Evolutionary conservation across 768 basidiomycete genomes (phyloP).

Genomic region (Lactifluus piperatus): DNA sequence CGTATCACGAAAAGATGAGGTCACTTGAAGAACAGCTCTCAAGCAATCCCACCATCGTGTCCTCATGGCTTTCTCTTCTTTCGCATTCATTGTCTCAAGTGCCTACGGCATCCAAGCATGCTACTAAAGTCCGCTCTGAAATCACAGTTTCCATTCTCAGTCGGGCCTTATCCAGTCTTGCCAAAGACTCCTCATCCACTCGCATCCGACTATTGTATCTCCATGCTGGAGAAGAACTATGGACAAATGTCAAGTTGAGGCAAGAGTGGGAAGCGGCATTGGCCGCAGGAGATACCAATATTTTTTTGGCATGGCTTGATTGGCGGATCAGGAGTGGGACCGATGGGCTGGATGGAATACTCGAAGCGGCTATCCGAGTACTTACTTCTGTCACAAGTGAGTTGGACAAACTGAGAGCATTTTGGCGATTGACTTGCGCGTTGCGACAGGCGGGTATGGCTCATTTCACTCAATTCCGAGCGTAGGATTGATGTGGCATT

Average conservation of each 20-base stretch:
- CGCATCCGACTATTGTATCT: constrained; percentile 55
- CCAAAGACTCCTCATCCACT: constrained; percentile 41
- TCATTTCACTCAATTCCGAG: constrained; percentile 4
- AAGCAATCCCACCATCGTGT: constrained; percentile 41
- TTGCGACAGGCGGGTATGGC: constrained; percentile 57
- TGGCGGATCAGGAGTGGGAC: constrained; percentile 51
- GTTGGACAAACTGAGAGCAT: constrained; percentile 44
- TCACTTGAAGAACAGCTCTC: constrained; percentile 47
- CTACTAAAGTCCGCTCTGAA: constrained; percentile 58
- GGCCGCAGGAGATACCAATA: constrained; percentile 39
- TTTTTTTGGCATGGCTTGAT: constrained; percentile 77
- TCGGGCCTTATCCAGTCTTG: constrained; percentile 52
- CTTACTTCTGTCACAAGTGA: constrained; percentile 40
- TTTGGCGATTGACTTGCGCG: constrained; percentile 62
- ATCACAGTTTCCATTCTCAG: constrained; percentile 58
- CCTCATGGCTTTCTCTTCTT: constrained; percentile 57
- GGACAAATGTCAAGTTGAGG: constrained; percentile 45
- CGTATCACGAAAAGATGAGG: constrained; percentile 53
- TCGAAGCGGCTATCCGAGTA: constrained; percentile 43
- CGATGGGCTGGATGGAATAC: constrained; percentile 43
- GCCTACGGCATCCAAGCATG: constrained; percentile 58
- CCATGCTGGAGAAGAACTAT: constrained; percentile 63
- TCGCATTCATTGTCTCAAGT: constrained; percentile 54
- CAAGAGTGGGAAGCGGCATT: constrained; percentile 68
- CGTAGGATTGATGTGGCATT: neutral